Evolutionary conservation across 1,284 basidiomycete genomes (phyloP).

Genomic region (Taiwanofungus camphoratus): DNA sequence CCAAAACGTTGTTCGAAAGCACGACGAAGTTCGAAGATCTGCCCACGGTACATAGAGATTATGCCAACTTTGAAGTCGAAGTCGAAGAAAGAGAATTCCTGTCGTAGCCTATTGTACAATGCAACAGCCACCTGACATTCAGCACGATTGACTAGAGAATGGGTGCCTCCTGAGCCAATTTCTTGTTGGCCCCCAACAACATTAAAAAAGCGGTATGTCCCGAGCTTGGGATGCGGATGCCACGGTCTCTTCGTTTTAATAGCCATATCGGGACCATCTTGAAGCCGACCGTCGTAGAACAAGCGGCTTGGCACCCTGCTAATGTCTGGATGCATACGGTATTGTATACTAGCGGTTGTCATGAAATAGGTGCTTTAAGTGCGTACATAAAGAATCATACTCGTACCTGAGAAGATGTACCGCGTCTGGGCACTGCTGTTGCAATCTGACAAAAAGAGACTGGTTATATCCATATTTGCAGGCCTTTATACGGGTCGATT

Average conservation of each 20-base stretch:
- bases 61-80: conserved; percentile 83
- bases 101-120: conserved; percentile 71
- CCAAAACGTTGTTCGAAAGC: conserved; percentile 76
- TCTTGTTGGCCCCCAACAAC: conserved; percentile 58
- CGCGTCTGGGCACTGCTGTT: conserved; percentile 70
- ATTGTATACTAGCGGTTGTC: conserved; percentile 80
- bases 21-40: conserved; percentile 74
- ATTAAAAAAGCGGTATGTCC: conserved; percentile 89
- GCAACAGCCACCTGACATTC: conserved; percentile 80
- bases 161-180: conserved; percentile 34
- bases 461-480: conserved; percentile 81
- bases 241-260: conserved; percentile 80
- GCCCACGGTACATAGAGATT: conserved; percentile 94
- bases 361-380: conserved; percentile 6
- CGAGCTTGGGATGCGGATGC: conserved; percentile 80
- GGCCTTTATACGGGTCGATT: conserved; percentile 43
- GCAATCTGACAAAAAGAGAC: conserved; percentile 91
- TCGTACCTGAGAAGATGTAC: conserved; percentile 87
- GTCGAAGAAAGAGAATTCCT: conserved; percentile 59
- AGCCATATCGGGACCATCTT: conserved; percentile 89
- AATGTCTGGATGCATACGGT: conserved; percentile 99
- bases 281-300: conserved; percentile 82
- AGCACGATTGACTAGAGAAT: conserved; percentile 74
- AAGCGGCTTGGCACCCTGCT: conserved; percentile 84
- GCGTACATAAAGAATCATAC: background rate